Conservation (phyloP, 148 eudicot species). For the Arbutus unedo region DNA sequence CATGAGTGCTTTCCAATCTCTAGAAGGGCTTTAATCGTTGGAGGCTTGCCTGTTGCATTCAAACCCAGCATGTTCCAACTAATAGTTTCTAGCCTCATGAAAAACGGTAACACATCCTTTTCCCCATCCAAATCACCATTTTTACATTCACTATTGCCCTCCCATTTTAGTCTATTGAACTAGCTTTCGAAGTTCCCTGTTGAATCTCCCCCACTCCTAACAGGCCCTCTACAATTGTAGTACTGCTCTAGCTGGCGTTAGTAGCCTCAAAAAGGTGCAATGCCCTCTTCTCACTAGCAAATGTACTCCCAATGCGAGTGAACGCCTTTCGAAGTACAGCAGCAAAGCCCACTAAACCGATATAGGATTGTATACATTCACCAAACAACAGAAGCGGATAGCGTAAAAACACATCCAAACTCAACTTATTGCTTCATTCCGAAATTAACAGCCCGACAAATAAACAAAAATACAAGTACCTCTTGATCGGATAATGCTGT, state of each 20-base stretch:
- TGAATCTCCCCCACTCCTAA: background rate
- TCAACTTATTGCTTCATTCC: background rate
- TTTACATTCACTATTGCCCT: background rate
- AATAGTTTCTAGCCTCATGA: background rate
- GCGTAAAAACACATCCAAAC: background rate
- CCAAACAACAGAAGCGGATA: background rate
- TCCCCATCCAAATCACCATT: background rate
- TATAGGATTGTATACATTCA: background rate
- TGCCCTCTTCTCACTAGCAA: background rate
- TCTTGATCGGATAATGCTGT: slow-evolving; percentile 82
- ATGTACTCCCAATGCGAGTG: background rate
- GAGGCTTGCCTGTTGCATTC: background rate
- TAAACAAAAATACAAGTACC: slow-evolving; percentile 38
- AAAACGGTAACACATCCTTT: background rate
- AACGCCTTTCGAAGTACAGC: background rate
- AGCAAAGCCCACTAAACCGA: background rate
- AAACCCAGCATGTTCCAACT: background rate
- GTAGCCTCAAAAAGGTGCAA: background rate
- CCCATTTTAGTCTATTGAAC: background rate
- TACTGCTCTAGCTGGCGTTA: background rate
- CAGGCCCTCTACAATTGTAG: background rate
- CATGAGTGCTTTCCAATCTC: background rate
- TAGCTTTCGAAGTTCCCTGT: background rate
- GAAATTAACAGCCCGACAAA: background rate
- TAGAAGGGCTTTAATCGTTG: background rate